Conservation (phyloP, 2,329 filamentous ascomycete genomes). For the Xylogone sp. region DNA sequence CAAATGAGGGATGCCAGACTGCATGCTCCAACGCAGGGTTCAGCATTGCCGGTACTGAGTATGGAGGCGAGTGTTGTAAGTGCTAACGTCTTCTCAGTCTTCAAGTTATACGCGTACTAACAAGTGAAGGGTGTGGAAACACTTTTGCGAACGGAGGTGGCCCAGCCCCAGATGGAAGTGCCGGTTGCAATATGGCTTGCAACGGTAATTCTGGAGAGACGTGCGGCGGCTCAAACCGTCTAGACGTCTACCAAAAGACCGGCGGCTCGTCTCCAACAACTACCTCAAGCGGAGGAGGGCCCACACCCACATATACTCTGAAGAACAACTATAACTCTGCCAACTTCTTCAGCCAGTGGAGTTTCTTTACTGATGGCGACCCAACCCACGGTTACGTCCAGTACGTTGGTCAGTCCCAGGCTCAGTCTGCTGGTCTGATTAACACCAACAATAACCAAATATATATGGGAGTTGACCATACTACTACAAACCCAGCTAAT, state of each 20-base stretch:
- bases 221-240: conserved; percentile 18
- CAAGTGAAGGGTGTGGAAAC: too few species aligned
- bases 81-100: background rate
- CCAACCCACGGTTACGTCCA: conserved; percentile 62
- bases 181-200: conserved; percentile 25
- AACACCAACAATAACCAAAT: conserved; percentile 51
- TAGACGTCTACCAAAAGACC: conserved; percentile 1
- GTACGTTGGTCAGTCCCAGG: conserved; percentile 30
- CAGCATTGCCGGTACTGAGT: conserved; percentile 12
- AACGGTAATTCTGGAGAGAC: conserved; percentile 18
- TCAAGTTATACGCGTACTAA: too few species aligned
- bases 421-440: conserved; percentile 53
- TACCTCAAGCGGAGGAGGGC: background rate
- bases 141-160: background rate
- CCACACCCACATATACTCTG: conserved; percentile 30
- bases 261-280: background rate
- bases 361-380: conserved; percentile 46
- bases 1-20: conserved; percentile 11
- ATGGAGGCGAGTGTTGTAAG: conserved; percentile 16
- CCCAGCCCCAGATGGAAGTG: background rate
- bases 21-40: conserved; percentile 9
- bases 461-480: conserved; percentile 42
- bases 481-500: conserved; percentile 20
- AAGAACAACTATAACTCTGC: conserved; percentile 36
- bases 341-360: conserved; percentile 40